These are phyloP conservation scores for Marasmius fiardii DNA, from an alignment of 1,284 basidiomycete genomes.

Conservation along the genomic window DNA sequence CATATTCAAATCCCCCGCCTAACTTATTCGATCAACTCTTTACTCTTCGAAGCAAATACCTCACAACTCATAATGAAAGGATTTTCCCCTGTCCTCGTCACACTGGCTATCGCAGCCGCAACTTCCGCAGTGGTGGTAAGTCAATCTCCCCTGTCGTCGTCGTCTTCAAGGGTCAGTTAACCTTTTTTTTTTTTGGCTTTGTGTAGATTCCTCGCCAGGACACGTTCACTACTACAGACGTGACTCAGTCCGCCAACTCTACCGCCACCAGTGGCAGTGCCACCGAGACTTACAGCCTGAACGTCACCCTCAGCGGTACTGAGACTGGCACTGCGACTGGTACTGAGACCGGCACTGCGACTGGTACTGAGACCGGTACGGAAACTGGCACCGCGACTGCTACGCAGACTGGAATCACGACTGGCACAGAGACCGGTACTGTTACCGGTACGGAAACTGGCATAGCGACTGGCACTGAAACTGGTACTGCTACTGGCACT, in stretches of 20 bases:
- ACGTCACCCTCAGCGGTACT: background rate
- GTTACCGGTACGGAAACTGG: background rate
- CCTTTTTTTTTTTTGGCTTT: background rate
- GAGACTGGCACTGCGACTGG: background rate
- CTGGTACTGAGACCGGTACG: background rate
- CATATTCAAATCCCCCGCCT: no score
- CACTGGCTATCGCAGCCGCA: background rate
- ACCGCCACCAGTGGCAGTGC: background rate
- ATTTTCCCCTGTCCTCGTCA: background rate
- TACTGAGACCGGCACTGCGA: background rate
- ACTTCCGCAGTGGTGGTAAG: background rate
- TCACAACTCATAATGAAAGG: background rate
- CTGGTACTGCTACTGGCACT: background rate
- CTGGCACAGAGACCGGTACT: background rate
- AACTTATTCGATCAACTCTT: no score
- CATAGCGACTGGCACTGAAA: background rate
- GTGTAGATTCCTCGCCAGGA: background rate
- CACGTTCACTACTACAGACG: background rate
- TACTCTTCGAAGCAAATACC: no score
- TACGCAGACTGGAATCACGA: background rate
- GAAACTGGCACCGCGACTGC: background rate
- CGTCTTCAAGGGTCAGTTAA: background rate
- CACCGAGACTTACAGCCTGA: no score
- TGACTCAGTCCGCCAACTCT: background rate
- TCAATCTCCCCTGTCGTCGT: background rate